Evolutionary conservation across 192 early-diverging fungal species (phyloP), one percentile per base, ranked within the genome.

Genomic region (Coemansia nantahalensis): DNA sequence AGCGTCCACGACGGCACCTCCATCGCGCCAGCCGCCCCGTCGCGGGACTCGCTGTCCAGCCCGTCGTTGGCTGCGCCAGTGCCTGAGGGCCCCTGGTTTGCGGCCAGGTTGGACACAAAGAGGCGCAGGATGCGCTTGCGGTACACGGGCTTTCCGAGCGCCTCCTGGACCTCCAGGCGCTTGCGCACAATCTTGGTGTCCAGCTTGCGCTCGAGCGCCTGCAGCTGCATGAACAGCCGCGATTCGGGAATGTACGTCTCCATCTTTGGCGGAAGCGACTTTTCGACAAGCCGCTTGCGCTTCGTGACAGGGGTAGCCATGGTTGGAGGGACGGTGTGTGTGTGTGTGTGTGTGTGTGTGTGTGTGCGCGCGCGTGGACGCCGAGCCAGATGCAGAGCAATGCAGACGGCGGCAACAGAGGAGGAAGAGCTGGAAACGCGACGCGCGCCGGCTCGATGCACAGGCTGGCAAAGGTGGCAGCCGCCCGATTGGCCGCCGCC

Each of bases 161-260:
- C 84, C 53, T 94, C 93, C 62, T 88, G 88, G 43, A 96, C 80
- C 48, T 95, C 94, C 37, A 94, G 64, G 24, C 86, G 83, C 66
- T 98, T 98, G 51, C 91, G 78, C 65, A 89, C 85, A 43, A 98
- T 92, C 23, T 88, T 90, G 3, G 86, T 81, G 70, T 98, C 94
- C 38, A 98, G 77, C 51, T 79, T 80, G 50, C 83, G 86, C 78
- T 98, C 96, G 63, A 90, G 85, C 14, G 93, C 86, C 57, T 85
- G 82, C 18, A 98, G 78, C 51, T 94, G 84, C 22, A 80, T 84
- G 61, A 93, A 95, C 23, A 95, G 73, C 31, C 80, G 84, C 23
- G 96, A 92, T 68, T 98, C 96, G 10, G 94, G 93, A 26, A 98
- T 87, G 71, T 87, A 86, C 1, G 85, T 69, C 36, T 94, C 93